Percentiles rank a stretch among this genome's conserved stretches.
Evolutionary conservation across 805 yeast species (phyloP).

Genomic region (Yarrowia deformans): DNA sequence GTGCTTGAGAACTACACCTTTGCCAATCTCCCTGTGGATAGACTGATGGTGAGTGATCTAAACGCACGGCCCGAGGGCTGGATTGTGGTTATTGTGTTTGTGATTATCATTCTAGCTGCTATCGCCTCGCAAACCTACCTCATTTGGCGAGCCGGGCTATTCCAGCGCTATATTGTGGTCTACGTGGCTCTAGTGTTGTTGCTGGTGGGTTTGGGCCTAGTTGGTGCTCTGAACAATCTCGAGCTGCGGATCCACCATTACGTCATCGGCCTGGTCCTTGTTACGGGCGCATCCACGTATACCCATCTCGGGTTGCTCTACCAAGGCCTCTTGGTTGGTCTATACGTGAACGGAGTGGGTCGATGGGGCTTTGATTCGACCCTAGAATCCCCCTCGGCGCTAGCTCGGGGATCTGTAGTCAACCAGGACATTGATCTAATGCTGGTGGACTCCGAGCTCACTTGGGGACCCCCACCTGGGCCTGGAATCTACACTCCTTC

Average conservation of each 20-base stretch:
- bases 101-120: constrained; percentile 58
- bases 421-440: constrained; percentile 23
- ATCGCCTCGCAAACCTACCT: constrained; percentile 76
- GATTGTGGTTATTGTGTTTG: constrained; percentile 53
- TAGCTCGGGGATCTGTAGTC: constrained; percentile 37
- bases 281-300: constrained; percentile 81
- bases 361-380: constrained; percentile 95
- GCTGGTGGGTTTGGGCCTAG: constrained; percentile 21
- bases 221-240: constrained; percentile 56
- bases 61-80: constrained; percentile 79
- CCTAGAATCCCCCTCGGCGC: constrained; percentile 22
- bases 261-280: constrained; percentile 71
- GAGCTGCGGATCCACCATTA: constrained; percentile 83
- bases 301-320: constrained; percentile 58
- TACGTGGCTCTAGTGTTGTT: constrained; percentile 21
- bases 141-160: constrained; percentile 71
- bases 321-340: constrained; percentile 85
- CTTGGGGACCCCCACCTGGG: constrained; percentile 32
- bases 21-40: constrained; percentile 86
- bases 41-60: constrained; percentile 76
- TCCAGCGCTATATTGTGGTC: constrained; percentile 57
- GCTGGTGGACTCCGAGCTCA: constrained; percentile 10
- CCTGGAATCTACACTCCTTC: constrained; percentile 31
- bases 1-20: constrained; percentile 85
- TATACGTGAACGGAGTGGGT: constrained; percentile 82